A percentile compares a stretch with the other conserved stretches of the same genome.
These are phyloP conservation scores for Botrytis pseudocinerea DNA, from an alignment of 2,329 filamentous ascomycete genomes.

Conservation along the genomic window DNA sequence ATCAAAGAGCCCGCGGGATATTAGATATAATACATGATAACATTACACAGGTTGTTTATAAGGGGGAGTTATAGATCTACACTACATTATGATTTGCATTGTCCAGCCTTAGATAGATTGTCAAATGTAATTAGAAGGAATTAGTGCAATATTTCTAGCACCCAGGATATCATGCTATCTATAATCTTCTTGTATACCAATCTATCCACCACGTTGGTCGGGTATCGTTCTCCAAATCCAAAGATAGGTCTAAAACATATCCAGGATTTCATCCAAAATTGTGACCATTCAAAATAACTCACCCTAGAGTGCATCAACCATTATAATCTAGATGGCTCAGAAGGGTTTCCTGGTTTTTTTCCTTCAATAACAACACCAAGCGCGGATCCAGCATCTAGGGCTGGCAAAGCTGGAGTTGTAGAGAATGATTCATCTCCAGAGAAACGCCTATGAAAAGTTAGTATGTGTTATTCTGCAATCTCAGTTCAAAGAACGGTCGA, in stretches of 20 bases:
- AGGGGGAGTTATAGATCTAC: not conserved
- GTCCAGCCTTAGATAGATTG: not conserved
- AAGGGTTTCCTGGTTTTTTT: slow-evolving; percentile 26
- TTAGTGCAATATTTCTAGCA: not conserved
- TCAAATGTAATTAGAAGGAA: not conserved
- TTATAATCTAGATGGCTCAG: slow-evolving; percentile 27
- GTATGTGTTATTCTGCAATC: slow-evolving; percentile 2
- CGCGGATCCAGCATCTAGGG: slow-evolving; percentile 40
- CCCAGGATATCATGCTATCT: not conserved
- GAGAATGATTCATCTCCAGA: slow-evolving; percentile 59
- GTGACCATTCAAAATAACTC: not conserved
- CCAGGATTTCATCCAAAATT: not conserved
- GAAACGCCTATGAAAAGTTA: slow-evolving; percentile 47
- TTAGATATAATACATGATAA: slow-evolving; percentile 26
- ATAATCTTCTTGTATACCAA: slow-evolving; percentile 7
- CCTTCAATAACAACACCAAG: slow-evolving; percentile 43
- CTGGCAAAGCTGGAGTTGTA: slow-evolving; percentile 33
- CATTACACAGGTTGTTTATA: not conserved
- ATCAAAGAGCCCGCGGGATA: slow-evolving; percentile 40
- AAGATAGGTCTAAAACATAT: slow-evolving; percentile 8
- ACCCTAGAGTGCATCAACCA: not conserved
- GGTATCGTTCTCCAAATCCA: slow-evolving; percentile 9
- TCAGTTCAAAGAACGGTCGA: slow-evolving; percentile 16
- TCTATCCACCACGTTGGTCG: not conserved
- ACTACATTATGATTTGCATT: not conserved